A percentile compares a stretch with the other conserved stretches of the same genome.
phyloP scores from a whole-genome alignment of 2,329 filamentous ascomycete species.

The Aspergillus latus region DNA sequence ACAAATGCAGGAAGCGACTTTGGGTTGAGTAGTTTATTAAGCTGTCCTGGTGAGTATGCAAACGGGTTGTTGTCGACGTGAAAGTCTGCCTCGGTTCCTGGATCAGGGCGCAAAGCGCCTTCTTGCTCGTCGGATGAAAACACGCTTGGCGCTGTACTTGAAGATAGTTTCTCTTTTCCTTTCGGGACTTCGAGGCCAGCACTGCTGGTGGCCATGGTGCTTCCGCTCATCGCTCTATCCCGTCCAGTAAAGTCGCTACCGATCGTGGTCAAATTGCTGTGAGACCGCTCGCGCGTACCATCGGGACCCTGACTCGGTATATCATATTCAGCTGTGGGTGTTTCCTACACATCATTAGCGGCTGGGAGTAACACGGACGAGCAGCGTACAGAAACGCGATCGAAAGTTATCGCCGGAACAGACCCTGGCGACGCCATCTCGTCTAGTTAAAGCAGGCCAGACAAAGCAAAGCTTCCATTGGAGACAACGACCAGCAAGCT shows the following conservation, averaged over 20 bases:
- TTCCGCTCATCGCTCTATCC: constrained; percentile 20
- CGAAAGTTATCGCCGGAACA: constrained; percentile 5
- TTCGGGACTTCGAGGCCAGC: constrained; percentile 7
- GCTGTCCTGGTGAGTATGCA: constrained; percentile 67
- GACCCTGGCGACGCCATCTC: constrained; percentile 1
- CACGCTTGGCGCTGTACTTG: constrained; percentile 7
- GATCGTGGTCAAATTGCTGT: constrained; percentile 14
- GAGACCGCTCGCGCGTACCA: constrained; percentile 4
- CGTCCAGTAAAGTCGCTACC: constrained; percentile 12
- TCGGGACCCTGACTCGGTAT: neutral
- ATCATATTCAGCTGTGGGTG: neutral
- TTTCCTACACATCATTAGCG: neutral
- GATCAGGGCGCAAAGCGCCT: constrained; percentile 69
- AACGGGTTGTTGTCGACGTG: constrained; percentile 69
- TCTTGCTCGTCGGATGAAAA: constrained; percentile 15
- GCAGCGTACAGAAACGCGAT: neutral
- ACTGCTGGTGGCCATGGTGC: constrained; percentile 17
- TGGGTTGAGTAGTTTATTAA: constrained; percentile 72
- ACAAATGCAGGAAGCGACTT: constrained; percentile 72
- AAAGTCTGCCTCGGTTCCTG: constrained; percentile 73
- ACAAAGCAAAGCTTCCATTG: neutral
- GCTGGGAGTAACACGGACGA: neutral
- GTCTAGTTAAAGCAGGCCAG: neutral
- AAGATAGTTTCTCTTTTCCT: constrained; percentile 2
- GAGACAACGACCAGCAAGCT: neutral